Conservation (phyloP, 2,329 filamentous ascomycete species). For the Ascochyta pisi region DNA sequence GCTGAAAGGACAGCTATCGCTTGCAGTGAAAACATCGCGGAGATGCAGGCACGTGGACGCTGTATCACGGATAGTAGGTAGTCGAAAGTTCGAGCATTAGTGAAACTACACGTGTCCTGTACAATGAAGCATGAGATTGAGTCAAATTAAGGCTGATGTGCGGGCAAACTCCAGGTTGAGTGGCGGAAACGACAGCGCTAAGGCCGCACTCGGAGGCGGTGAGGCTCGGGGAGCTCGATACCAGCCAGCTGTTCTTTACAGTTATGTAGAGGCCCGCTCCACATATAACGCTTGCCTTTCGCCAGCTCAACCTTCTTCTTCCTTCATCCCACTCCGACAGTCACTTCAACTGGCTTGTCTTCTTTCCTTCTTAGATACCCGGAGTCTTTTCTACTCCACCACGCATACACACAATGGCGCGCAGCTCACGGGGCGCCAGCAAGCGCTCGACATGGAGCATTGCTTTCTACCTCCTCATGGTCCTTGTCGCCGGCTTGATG, state of each 20-base stretch:
- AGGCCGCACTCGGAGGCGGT: constrained; percentile 29
- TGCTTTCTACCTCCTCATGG: constrained; percentile 87
- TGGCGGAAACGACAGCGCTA: constrained; percentile 18
- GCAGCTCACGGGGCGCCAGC: constrained; percentile 68
- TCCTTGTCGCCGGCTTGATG: constrained; percentile 84
- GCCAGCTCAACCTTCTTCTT: constrained; percentile 29
- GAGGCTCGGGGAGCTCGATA: constrained; percentile 28
- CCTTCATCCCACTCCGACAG: constrained; percentile 25
- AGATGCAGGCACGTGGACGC: constrained; percentile 18
- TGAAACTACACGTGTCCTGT: constrained; percentile 43
- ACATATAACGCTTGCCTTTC: constrained; percentile 42
- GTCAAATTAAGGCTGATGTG: constrained; percentile 41
- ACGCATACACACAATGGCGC: constrained; percentile 59
- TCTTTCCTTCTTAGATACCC: constrained; percentile 40
- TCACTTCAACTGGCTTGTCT: constrained; percentile 28
- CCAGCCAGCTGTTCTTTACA: constrained; percentile 37
- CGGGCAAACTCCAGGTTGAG: constrained; percentile 18
- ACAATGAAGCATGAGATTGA: constrained; percentile 33
- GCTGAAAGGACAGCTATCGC: constrained; percentile 4
- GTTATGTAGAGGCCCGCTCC: constrained; percentile 23
- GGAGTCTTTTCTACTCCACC: constrained; percentile 31
- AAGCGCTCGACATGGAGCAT: constrained; percentile 84
- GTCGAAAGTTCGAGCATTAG: constrained; percentile 29
- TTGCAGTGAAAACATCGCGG: neutral
- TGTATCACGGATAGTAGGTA: constrained; percentile 6